Conservation (phyloP, 805 yeast genomes). For the Cyberlindnera japonica region DNA sequence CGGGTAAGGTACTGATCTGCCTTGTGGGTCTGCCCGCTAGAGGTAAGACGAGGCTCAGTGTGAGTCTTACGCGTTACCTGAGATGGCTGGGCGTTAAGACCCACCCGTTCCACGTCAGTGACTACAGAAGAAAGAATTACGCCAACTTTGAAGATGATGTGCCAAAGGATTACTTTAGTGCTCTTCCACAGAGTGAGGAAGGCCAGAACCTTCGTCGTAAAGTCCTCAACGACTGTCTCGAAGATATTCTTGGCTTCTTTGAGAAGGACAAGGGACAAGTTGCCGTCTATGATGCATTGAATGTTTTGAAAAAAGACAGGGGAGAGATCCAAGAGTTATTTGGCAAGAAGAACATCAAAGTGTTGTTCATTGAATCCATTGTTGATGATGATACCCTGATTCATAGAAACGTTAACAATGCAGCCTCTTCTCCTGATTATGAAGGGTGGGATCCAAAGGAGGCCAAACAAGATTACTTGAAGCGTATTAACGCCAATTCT, state of each 20-base stretch:
- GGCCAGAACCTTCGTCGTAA: conserved; percentile 52
- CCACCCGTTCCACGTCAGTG: conserved; percentile 87
- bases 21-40: conserved; percentile 93
- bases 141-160: conserved; percentile 40
- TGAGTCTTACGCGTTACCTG: conserved; percentile 83
- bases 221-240: conserved; percentile 59
- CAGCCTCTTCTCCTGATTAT: conserved; percentile 86
- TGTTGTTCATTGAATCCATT: conserved; percentile 82
- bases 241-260: conserved; percentile 69
- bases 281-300: conserved; percentile 94
- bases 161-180: conserved; percentile 68
- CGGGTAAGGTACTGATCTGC: conserved; percentile 87
- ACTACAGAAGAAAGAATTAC: conserved; percentile 63
- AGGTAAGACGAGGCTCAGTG: conserved; percentile 91
- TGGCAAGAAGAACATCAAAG: conserved; percentile 59
- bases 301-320: conserved; percentile 72
- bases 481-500: conserved; percentile 63
- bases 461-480: conserved; percentile 75
- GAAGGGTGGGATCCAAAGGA: conserved; percentile 64
- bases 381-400: conserved; percentile 71
- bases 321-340: conserved; percentile 52
- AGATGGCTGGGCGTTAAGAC: conserved; percentile 96
- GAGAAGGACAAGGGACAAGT: conserved; percentile 82
- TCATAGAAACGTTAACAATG: conserved; percentile 75
- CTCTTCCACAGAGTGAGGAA: conserved; percentile 44